Percentiles rank a stretch among this genome's conserved stretches.
phyloP scores from a whole-genome alignment of 164 flowering plant genomes.

The Vitis cinerea region DNA sequence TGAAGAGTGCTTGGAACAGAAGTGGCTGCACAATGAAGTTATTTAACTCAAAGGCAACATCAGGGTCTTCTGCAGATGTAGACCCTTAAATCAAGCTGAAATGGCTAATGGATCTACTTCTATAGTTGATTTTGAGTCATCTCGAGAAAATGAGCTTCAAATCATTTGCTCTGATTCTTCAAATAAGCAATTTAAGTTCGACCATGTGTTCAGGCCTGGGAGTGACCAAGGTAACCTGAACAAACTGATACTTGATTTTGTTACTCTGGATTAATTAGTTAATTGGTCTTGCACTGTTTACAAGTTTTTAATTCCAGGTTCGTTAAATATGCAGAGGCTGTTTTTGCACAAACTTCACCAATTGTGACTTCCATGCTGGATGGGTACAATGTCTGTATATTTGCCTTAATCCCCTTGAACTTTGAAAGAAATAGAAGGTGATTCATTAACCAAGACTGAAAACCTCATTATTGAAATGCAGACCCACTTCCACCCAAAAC shows the following conservation, averaged over 20 bases:
- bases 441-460: too few species aligned
- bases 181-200: conserved; percentile 76
- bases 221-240: conserved; percentile 66
- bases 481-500: too few species aligned
- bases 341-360: conserved; percentile 72
- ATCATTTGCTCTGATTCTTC: conserved; percentile 61
- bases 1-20: conserved; percentile 59
- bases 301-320: too few species aligned
- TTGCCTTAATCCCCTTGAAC: too few species aligned
- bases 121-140: conserved; percentile 62
- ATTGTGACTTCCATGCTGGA: conserved; percentile 77
- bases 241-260: too few species aligned
- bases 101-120: conserved; percentile 45
- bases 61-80: conserved; percentile 89
- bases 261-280: neutral
- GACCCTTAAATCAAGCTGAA: conserved; percentile 68
- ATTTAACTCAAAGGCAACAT: conserved; percentile 89
- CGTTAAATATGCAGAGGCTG: conserved; percentile 53
- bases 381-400: conserved; percentile 87
- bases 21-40: conserved; percentile 82
- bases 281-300: neutral
- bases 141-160: conserved; percentile 65
- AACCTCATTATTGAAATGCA: too few species aligned
- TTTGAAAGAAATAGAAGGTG: too few species aligned
- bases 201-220: conserved; percentile 71